Conservation (phyloP, 768 basidiomycete genomes). For the Pleurotus citrinopileatus region DNA sequence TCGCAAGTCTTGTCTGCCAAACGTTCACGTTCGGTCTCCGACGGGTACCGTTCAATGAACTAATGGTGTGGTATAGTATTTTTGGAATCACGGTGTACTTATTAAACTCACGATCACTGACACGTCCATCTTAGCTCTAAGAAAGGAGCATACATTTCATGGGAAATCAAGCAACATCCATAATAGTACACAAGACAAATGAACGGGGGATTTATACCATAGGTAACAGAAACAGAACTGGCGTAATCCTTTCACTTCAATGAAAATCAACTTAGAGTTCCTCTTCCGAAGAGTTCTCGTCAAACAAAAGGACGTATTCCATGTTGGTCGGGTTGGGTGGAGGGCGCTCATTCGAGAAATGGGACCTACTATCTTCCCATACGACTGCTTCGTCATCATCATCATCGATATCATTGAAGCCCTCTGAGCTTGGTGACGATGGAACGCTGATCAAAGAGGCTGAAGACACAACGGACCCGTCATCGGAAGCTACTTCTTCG, state of each 20-base stretch:
- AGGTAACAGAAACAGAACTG: no score
- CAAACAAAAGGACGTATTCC: slow-evolving; percentile 75
- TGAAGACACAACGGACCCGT: slow-evolving; percentile 12
- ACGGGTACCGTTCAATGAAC: no score
- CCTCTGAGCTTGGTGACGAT: slow-evolving; percentile 28
- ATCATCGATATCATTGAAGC: slow-evolving; percentile 15
- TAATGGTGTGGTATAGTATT: no score
- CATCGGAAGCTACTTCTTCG: slow-evolving; percentile 14
- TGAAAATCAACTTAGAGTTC: slow-evolving; percentile 22
- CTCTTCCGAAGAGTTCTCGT: slow-evolving; percentile 57
- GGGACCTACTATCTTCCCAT: slow-evolving; percentile 57
- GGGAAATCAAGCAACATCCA: no score
- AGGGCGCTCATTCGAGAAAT: slow-evolving; percentile 26
- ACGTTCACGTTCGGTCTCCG: no score
- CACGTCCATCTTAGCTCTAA: background rate
- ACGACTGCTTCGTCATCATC: slow-evolving; percentile 47
- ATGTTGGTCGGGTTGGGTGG: slow-evolving; percentile 24
- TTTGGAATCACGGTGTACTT: background rate
- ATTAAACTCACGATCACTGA: background rate
- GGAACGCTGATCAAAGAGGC: slow-evolving; percentile 47
- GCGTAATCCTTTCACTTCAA: no score
- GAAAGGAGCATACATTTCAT: background rate
- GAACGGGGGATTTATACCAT: background rate
- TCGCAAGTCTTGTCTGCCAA: no score
- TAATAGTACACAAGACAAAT: no score